A percentile compares a stretch with the other conserved stretches of the same genome.
These are phyloP conservation scores for Linnemannia zychae DNA, from an alignment of 192 early-diverging fungal species.

Conservation along the genomic window DNA sequence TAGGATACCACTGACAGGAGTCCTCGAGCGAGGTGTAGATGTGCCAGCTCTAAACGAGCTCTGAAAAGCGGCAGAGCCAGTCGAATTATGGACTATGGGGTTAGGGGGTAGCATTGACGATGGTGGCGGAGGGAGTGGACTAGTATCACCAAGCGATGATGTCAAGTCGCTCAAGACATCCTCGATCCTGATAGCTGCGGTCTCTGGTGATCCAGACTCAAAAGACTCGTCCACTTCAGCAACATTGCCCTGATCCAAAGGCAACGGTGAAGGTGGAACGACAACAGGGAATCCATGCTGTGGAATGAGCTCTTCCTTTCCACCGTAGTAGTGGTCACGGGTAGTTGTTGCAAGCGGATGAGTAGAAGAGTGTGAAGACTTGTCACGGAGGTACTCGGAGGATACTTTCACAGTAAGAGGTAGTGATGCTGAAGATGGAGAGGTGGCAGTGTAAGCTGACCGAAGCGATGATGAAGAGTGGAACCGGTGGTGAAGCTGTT, in stretches of 20 bases:
- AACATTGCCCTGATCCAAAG: background rate
- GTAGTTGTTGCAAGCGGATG: background rate
- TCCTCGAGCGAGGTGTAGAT: background rate
- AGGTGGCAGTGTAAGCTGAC: background rate
- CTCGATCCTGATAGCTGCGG: background rate
- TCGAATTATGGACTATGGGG: too few species aligned
- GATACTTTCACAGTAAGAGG: background rate
- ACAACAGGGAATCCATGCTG: background rate
- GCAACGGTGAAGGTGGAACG: background rate
- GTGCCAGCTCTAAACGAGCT: background rate
- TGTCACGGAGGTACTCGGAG: background rate
- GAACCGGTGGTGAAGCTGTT: background rate
- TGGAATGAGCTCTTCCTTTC: background rate
- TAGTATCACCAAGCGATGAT: background rate
- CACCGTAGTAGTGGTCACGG: background rate
- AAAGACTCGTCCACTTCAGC: background rate
- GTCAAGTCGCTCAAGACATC: background rate
- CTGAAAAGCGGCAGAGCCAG: too few species aligned
- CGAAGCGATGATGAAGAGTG: background rate
- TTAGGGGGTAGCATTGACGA: background rate
- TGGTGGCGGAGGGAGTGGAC: background rate
- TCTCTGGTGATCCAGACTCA: background rate
- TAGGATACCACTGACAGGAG: background rate
- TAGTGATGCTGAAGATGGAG: background rate
- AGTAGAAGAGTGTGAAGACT: background rate